Evolutionary conservation across 306 rosid species (phyloP).

Genomic region (Trifolium pratense): DNA sequence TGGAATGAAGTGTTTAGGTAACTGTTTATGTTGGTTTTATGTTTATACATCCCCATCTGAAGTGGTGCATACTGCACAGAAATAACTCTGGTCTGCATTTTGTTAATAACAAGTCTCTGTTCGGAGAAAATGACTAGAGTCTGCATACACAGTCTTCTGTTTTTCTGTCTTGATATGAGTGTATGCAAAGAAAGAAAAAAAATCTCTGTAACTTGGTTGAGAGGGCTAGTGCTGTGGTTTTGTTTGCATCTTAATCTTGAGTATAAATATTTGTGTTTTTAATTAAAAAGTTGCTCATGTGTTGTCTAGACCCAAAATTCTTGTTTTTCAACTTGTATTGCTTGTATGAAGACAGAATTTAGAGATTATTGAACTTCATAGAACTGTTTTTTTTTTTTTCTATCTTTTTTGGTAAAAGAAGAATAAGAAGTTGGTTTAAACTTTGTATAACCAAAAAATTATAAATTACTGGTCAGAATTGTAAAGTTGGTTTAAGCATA

Average conservation of each 20-base stretch:
- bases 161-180: slow-evolving; percentile 7
- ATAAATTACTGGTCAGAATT: neutral
- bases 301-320: neutral
- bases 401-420: neutral
- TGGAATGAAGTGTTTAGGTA: neutral
- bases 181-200: neutral
- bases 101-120: neutral
- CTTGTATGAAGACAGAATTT: slow-evolving; percentile 12
- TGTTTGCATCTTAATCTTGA: slow-evolving; percentile 14
- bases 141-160: neutral
- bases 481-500: slow-evolving; percentile 22
- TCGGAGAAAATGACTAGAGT: slow-evolving; percentile 14
- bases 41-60: neutral
- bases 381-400: neutral
- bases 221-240: slow-evolving; percentile 23
- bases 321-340: neutral
- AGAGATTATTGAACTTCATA: neutral
- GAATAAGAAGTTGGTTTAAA: slow-evolving; percentile 25
- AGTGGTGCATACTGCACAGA: slow-evolving; percentile 22
- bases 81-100: slow-evolving; percentile 14
- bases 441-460: neutral
- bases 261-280: neutral
- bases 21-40: slow-evolving; percentile 17
- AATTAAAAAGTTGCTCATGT: slow-evolving; percentile 21
- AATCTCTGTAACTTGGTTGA: neutral